Conservation (phyloP, 2,329 filamentous ascomycete species). For the Aspergillus japonicus region DNA sequence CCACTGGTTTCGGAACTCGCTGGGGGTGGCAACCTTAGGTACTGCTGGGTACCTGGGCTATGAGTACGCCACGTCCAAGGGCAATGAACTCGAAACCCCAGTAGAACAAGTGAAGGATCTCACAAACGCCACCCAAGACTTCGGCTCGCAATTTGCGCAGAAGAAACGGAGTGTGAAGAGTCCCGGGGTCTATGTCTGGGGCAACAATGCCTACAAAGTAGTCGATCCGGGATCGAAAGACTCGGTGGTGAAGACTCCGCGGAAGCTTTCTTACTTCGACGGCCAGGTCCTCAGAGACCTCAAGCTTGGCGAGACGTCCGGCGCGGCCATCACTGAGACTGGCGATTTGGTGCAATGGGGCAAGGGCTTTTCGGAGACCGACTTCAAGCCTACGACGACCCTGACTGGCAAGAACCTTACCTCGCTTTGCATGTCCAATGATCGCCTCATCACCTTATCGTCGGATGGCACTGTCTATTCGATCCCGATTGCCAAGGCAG, state of each 20-base stretch:
- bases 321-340: conserved; percentile 80
- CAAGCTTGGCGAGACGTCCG: conserved; percentile 78
- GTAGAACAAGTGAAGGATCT: conserved; percentile 22
- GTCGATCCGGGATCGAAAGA: conserved; percentile 81
- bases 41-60: conserved; percentile 34
- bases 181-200: conserved; percentile 92
- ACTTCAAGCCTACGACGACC: conserved; percentile 66
- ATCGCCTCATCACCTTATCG: conserved; percentile 78
- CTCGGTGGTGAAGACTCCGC: conserved; percentile 72
- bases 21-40: conserved; percentile 33
- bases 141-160: conserved; percentile 84
- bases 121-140: conserved; percentile 52
- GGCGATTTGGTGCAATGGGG: conserved; percentile 95
- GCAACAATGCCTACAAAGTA: conserved; percentile 80
- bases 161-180: conserved; percentile 77
- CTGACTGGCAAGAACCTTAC: conserved; percentile 77
- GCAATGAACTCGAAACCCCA: conserved; percentile 19
- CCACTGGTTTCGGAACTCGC: conserved; percentile 32
- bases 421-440: conserved; percentile 73
- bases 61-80: conserved; percentile 27
- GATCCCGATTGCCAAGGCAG: conserved; percentile 70
- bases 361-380: conserved; percentile 65
- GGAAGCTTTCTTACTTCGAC: conserved; percentile 78
- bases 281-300: conserved; percentile 80
- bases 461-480: conserved; percentile 79